Conservation (phyloP, 495 filamentous ascomycete species). For the Xylaria curta region DNA sequence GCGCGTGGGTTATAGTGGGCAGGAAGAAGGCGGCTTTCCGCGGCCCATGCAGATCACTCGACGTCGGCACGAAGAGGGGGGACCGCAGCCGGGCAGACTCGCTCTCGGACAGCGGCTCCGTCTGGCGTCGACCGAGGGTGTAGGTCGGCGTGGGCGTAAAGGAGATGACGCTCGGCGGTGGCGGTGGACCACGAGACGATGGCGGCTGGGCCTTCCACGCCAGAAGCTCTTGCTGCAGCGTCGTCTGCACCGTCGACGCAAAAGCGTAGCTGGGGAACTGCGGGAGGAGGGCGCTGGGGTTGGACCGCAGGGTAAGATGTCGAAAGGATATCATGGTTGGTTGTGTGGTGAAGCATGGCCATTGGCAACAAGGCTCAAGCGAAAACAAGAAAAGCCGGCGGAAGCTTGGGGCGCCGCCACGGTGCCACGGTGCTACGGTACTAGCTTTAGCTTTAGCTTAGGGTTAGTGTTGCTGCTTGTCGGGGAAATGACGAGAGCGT, state of each 20-base stretch:
- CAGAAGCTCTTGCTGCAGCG: conserved; percentile 52
- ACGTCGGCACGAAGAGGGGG: conserved; percentile 47
- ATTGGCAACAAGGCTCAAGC: not conserved
- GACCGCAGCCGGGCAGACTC: conserved; percentile 45
- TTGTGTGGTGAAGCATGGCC: not conserved
- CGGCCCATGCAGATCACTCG: conserved; percentile 39
- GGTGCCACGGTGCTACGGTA: not conserved
- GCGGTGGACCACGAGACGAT: conserved; percentile 38
- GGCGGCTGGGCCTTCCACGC: conserved; percentile 48
- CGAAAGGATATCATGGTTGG: conserved; percentile 52
- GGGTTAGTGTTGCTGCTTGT: not conserved
- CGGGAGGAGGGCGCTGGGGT: conserved; percentile 49
- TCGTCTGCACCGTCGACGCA: conserved; percentile 48
- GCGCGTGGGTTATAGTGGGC: conserved; percentile 71
- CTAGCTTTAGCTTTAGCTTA: not conserved
- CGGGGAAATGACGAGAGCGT: not conserved
- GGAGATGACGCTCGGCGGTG: conserved; percentile 76
- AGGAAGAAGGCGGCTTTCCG: conserved; percentile 32
- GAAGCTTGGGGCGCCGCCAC: not conserved
- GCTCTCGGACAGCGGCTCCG: conserved; percentile 57
- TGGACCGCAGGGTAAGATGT: conserved; percentile 71
- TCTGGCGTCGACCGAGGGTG: conserved; percentile 87
- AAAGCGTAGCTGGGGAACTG: conserved; percentile 47
- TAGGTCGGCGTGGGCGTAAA: conserved; percentile 86
- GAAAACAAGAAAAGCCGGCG: not conserved